Evolutionary conservation across 805 yeast species (phyloP).

Genomic region (Zygotorulaspora danielsina): DNA sequence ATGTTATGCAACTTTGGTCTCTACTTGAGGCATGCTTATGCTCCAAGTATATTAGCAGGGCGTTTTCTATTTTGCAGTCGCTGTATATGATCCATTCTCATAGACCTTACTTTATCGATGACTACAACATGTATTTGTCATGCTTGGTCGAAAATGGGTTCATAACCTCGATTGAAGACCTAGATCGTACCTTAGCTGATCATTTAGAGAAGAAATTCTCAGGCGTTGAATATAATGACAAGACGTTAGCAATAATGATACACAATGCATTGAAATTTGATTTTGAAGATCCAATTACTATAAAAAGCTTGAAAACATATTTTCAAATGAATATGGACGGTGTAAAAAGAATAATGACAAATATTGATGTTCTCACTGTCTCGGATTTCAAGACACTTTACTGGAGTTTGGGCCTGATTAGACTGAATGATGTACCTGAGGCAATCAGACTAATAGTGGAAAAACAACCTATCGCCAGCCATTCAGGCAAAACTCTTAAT

Average conservation of each 20-base stretch:
- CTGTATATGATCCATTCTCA: slow-evolving; percentile 47
- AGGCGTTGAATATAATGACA: slow-evolving; percentile 44
- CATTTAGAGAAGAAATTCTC: slow-evolving; percentile 42
- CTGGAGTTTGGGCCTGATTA: slow-evolving; percentile 33
- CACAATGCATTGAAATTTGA: slow-evolving; percentile 39
- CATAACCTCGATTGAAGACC: slow-evolving; percentile 37
- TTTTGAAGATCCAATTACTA: slow-evolving; percentile 6
- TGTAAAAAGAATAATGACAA: slow-evolving; percentile 19
- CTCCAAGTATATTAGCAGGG: slow-evolving; percentile 62
- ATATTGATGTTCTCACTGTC: slow-evolving; percentile 29
- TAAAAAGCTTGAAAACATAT: slow-evolving; percentile 18
- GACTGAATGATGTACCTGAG: slow-evolving; percentile 27
- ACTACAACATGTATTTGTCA: slow-evolving; percentile 60
- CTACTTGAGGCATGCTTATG: slow-evolving; percentile 73
- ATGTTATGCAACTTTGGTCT: slow-evolving; percentile 66
- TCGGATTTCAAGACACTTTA: slow-evolving; percentile 39
- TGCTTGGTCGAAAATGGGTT: slow-evolving; percentile 12
- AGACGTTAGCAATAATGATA: slow-evolving; percentile 57
- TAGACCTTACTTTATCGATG: slow-evolving; percentile 52
- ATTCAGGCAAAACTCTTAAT: background rate
- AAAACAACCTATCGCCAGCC: background rate
- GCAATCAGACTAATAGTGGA: slow-evolving; percentile 22
- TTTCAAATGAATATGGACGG: slow-evolving; percentile 22
- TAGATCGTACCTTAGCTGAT: slow-evolving; percentile 36
- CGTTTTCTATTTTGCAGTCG: slow-evolving; percentile 61